phyloP scores from a whole-genome alignment of 2,329 filamentous ascomycete species.

The Grosmannia serpens region DNA sequence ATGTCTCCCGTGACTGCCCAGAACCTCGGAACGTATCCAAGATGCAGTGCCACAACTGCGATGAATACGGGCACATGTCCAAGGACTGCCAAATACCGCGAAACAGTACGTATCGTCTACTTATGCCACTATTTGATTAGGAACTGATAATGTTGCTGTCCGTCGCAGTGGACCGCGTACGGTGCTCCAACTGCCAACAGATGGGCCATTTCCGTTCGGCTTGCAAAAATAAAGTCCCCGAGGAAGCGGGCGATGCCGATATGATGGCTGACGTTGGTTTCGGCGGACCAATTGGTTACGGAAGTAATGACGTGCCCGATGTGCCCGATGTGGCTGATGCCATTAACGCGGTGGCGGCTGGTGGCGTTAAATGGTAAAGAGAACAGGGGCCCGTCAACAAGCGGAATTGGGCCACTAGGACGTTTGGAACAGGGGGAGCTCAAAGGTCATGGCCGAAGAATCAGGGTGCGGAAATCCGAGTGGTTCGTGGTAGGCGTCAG shows the following conservation, averaged over 20 bases:
- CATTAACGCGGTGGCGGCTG: not conserved
- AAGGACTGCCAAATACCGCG: slow-evolving; percentile 43
- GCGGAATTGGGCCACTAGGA: not conserved
- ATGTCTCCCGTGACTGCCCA: slow-evolving; percentile 49
- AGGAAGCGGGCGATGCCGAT: not conserved
- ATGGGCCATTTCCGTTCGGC: slow-evolving; percentile 30
- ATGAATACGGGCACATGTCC: slow-evolving; percentile 34
- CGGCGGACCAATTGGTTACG: not conserved
- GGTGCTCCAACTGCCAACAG: slow-evolving; percentile 46
- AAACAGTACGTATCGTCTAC: slow-evolving; percentile 30
- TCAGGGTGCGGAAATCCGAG: too few relatives aligned
- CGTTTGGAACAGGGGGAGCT: not conserved
- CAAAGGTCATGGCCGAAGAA: not conserved
- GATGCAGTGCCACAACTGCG: slow-evolving; percentile 47
- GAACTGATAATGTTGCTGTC: not conserved
- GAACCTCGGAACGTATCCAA: slow-evolving; percentile 35
- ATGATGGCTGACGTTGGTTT: not conserved
- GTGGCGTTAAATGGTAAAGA: not conserved
- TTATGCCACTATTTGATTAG: not conserved
- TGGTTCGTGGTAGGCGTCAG: not conserved
- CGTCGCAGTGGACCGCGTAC: slow-evolving; percentile 34
- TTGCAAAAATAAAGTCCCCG: slow-evolving; percentile 17
- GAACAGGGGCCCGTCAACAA: not conserved
- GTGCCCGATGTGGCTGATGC: not conserved
- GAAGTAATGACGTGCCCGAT: not conserved